Evolutionary conservation across 2,329 filamentous ascomycete species (phyloP).

Genomic region (Davidsoniella eucalypti): DNA sequence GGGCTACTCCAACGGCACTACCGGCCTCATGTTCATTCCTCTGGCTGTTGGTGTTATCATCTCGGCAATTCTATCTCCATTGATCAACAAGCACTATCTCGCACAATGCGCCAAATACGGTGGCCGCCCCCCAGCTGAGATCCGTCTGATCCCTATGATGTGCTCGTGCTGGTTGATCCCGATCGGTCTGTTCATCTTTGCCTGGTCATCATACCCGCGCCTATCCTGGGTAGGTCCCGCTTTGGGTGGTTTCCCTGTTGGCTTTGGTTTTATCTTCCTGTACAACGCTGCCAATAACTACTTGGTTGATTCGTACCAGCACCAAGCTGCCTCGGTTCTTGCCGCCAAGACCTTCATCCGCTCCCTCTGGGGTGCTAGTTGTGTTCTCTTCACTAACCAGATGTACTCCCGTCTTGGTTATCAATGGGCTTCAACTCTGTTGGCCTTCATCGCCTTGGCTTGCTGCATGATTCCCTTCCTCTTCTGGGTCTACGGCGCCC

Average conservation of each 20-base stretch:
- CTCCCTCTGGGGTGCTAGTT: conserved; percentile 62
- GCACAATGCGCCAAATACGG: conserved; percentile 42
- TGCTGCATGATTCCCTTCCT: conserved; percentile 72
- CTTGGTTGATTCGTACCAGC: conserved; percentile 45
- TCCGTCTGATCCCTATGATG: conserved; percentile 72
- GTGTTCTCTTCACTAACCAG: conserved; percentile 65
- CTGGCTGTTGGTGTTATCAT: conserved; percentile 52
- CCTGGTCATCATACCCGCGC: conserved; percentile 44
- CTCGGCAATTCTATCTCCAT: conserved; percentile 49
- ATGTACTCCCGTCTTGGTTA: conserved; percentile 61
- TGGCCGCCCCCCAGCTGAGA: conserved; percentile 61
- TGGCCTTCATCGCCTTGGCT: conserved; percentile 57
- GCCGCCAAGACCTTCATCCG: conserved; percentile 70
- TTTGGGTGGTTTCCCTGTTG: conserved; percentile 54
- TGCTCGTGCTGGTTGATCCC: conserved; percentile 54
- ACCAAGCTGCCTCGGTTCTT: conserved; percentile 64
- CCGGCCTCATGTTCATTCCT: conserved; percentile 78
- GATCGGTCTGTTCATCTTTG: conserved; percentile 40
- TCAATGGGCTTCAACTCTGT: conserved; percentile 58
- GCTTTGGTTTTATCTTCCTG: conserved; percentile 70
- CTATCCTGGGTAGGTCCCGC: conserved; percentile 57
- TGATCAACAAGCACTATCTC: conserved; percentile 72
- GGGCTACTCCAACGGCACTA: conserved; percentile 55
- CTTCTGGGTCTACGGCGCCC: conserved; percentile 63
- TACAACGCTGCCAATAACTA: conserved; percentile 70